Evolutionary conservation across 2,329 filamentous ascomycete genomes (phyloP), one percentile per base, ranked within the genome.

Genomic region (Monilinia vaccinii-corymbosi): DNA sequence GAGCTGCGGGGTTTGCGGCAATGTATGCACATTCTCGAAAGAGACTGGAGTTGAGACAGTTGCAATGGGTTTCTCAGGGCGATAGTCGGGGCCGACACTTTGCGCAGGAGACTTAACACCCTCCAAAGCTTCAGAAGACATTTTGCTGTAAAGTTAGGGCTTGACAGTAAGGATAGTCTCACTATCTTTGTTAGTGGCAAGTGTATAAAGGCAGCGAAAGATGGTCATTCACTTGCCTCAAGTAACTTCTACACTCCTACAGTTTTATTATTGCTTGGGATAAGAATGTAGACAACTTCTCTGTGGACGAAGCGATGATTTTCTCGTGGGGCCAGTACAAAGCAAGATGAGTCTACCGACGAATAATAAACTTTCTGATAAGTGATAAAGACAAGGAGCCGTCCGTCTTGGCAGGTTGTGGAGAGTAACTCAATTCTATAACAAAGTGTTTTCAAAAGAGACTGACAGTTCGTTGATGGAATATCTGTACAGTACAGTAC

Each of bases 1-100:
- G 66, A 99, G 83, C 79, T 99, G 94, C 52, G 94, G 92, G 13
- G 94, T 97, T 76, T 97, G 94, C 34, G 89, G 83, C 49, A 99
- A 80, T 65, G 95, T 88, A 72, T 91, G 87, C 66, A 99, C 90
- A 78, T 96, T 97, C 64, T 91, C 86, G 70, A 91, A 87, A 48
- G 84, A 77, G 44, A 97, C 85, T 62, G 84, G 81, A 60, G 86
- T 92, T 14, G 94, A 99, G 46, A 97, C 88, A 3, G 92, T 97
- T 14, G 91, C 91, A 61, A 82, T 88, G 45, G 91, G 91, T 72
- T 93, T 95, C 63, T 86, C 82, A 31, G 86, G 79, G 60, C 85
- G 83, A 75, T 96, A 96, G 64, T 87, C 80, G 50, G 91, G 91
- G 1, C 92, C 92, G 62, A 96, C 84, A 65, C 82, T 84, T 73